Evolutionary conservation across 176 grass and related monocot genomes (phyloP).

Genomic region (Tillandsia leiboldiana): DNA sequence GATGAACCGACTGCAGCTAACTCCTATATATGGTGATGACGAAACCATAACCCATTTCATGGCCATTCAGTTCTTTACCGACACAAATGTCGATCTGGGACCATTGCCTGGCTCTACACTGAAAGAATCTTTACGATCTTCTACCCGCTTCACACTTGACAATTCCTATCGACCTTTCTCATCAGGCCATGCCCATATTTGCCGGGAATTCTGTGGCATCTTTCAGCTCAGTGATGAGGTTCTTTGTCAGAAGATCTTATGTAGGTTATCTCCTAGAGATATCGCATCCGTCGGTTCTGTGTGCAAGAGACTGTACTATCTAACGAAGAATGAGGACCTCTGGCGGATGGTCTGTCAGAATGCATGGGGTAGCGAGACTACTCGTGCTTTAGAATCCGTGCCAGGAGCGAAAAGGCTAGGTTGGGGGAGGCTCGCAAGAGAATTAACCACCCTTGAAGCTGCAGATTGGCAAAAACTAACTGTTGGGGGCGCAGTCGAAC

Average conservation of each 20-base stretch:
- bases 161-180: conserved; percentile 20
- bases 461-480: conserved; percentile 72
- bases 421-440: conserved; percentile 72
- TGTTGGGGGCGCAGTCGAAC: conserved; percentile 72
- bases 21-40: conserved; percentile 81
- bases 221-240: conserved; percentile 81
- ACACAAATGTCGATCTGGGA: conserved; percentile 68
- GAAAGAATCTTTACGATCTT: conserved; percentile 31
- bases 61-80: conserved; percentile 78
- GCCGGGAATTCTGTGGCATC: conserved; percentile 49
- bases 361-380: conserved; percentile 71
- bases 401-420: conserved; percentile 64
- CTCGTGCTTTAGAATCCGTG: conserved; percentile 57
- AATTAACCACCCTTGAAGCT: conserved; percentile 80
- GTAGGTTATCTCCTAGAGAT: conserved; percentile 72
- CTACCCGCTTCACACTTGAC: conserved; percentile 23
- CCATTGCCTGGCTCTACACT: conserved; percentile 41
- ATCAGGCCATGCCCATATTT: conserved; percentile 35
- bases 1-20: conserved; percentile 81
- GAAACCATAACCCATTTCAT: conserved; percentile 67
- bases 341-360: conserved; percentile 99
- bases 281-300: conserved; percentile 87
- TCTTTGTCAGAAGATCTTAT: conserved; percentile 68
- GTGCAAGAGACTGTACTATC: conserved; percentile 48
- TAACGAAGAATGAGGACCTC: conserved; percentile 87